phyloP scores from a whole-genome alignment of 352 stramenopile species.

The Phytopythium montanum region DNA sequence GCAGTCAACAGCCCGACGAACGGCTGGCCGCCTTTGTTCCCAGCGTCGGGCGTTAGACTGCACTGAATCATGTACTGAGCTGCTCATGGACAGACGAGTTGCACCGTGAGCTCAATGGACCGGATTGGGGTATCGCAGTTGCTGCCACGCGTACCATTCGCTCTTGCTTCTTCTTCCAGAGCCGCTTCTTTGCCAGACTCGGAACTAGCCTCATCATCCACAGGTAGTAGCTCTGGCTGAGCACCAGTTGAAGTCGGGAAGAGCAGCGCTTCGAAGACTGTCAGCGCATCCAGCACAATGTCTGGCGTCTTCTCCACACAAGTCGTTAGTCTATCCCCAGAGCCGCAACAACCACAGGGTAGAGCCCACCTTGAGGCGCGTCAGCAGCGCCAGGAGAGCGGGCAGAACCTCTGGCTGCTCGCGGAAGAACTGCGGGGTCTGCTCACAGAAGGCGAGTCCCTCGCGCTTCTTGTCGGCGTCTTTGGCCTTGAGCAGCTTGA shows the following conservation, averaged over 20 bases:
- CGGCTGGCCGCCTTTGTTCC: conserved; percentile 47
- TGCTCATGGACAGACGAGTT: conserved; percentile 4
- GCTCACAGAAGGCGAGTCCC: conserved; percentile 41
- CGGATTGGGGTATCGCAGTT: background rate
- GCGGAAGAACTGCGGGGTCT: conserved; percentile 51
- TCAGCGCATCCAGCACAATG: conserved; percentile 32
- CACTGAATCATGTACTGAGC: conserved; percentile 41
- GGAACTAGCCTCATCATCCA: background rate
- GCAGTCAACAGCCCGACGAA: conserved; percentile 27
- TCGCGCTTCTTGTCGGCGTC: conserved; percentile 60
- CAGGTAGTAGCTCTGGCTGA: background rate
- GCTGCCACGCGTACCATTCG: background rate
- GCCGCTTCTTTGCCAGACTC: background rate
- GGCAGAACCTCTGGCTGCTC: conserved; percentile 53
- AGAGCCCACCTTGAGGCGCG: conserved; percentile 41
- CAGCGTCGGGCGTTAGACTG: conserved; percentile 14
- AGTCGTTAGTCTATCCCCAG: background rate
- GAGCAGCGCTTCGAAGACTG: conserved; percentile 22
- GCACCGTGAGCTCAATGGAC: background rate
- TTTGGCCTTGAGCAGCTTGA: conserved; percentile 67
- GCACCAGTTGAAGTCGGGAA: background rate
- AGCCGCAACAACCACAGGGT: too few relatives aligned
- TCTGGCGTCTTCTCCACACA: conserved; percentile 20
- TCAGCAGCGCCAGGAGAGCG: conserved; percentile 42
- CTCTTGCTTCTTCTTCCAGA: background rate